Conservation (phyloP, 371 early-diverging fungal genomes). For the Mucor racemosus region DNA sequence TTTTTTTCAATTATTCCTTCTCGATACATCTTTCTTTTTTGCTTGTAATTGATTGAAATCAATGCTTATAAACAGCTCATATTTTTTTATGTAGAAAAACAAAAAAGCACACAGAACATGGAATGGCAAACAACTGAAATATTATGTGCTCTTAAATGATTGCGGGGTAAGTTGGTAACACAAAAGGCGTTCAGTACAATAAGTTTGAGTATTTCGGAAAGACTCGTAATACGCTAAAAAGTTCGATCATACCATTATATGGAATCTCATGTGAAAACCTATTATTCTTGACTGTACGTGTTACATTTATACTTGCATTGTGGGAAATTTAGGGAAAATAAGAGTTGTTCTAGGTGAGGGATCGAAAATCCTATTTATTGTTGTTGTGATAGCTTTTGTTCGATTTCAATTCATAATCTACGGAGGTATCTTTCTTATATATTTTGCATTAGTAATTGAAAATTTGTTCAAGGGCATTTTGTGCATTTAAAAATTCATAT, state of each 20-base stretch:
- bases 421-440: neutral
- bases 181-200: neutral
- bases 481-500: neutral
- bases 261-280: neutral
- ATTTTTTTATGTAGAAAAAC: too few species aligned
- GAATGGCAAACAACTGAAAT: neutral
- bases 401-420: neutral
- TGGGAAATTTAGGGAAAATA: neutral
- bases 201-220: neutral
- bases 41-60: too few species aligned
- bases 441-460: neutral
- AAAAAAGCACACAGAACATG: neutral
- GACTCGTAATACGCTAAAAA: constrained; percentile 5
- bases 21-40: too few species aligned
- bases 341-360: neutral
- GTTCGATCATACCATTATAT: neutral
- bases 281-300: neutral
- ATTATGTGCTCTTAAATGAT: neutral
- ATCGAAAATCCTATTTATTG: neutral
- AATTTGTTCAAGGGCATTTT: neutral
- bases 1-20: too few species aligned
- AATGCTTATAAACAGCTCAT: too few species aligned
- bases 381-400: too few species aligned
- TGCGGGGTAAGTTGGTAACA: constrained; percentile 4
- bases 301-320: neutral